phyloP scores from a whole-genome alignment of 306 rosid species.

The Crotalaria pallida region DNA sequence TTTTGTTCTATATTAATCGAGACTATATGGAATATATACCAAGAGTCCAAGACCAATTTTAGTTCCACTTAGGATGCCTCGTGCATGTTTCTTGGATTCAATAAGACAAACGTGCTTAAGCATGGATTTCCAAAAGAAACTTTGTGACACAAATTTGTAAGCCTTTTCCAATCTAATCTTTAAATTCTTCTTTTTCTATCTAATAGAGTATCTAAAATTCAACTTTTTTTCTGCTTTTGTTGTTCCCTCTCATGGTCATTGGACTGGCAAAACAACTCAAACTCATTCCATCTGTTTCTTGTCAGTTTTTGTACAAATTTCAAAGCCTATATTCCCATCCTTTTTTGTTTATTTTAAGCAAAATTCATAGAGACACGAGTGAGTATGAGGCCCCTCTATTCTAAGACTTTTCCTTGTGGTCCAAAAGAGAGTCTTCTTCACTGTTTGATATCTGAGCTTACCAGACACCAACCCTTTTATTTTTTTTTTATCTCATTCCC shows the following conservation, averaged over 20 bases:
- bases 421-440: slow-evolving; percentile 45
- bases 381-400: slow-evolving; percentile 27
- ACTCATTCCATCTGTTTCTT: slow-evolving; percentile 38
- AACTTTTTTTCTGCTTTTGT: slow-evolving; percentile 37
- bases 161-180: slow-evolving; percentile 46
- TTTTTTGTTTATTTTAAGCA: slow-evolving; percentile 2
- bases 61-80: slow-evolving; percentile 66
- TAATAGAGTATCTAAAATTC: slow-evolving; percentile 33
- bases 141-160: slow-evolving; percentile 71
- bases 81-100: slow-evolving; percentile 87
- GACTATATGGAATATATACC: no score
- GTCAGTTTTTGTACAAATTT: slow-evolving; percentile 59
- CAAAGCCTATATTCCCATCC: slow-evolving; percentile 37
- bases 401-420: slow-evolving; percentile 36
- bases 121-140: slow-evolving; percentile 49
- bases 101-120: slow-evolving; percentile 35
- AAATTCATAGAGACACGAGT: slow-evolving; percentile 18
- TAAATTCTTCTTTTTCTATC: slow-evolving; percentile 27
- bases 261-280: slow-evolving; percentile 13
- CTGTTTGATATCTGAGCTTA: slow-evolving; percentile 81
- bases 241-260: slow-evolving; percentile 29
- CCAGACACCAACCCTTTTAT: slow-evolving; percentile 26
- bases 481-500: slow-evolving; percentile 36
- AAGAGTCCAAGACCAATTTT: background rate
- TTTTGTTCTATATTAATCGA: no score